Evolutionary conservation across 192 early-diverging fungal species (phyloP), one percentile per base, ranked within the genome.

Genomic region (Mortierella claussenii): DNA sequence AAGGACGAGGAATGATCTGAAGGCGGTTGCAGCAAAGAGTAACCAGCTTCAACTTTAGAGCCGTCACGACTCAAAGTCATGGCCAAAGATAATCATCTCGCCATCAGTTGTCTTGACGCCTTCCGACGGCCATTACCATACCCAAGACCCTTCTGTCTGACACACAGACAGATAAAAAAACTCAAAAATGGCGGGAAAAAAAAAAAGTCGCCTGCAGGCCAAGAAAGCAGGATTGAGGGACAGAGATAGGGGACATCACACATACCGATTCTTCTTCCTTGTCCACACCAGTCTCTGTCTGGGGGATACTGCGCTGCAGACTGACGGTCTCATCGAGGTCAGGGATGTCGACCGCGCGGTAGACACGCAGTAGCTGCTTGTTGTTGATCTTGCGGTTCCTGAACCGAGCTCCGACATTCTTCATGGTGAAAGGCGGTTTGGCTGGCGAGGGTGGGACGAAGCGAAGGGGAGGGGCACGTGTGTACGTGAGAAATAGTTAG

Each of bases 231-330:
- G n/a, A n/a, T n/a, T n/a, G n/a, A n/a, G n/a, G n/a, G n/a, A n/a
- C n/a, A n/a, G n/a, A n/a, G n/a, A 50, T 65, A 58, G 24, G 42
- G 23, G 30, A 46, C 48, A 33, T 28, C 28, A 8, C 18, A 62
- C 88, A 56, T 62, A 92, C 93, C 82, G 93, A 90, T 74, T 99
- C 97, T 82, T 98, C 97, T 66, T 97, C 97, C 79, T 99, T 97
- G 68, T 98, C 96, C 6, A 99, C 97, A 64, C 97, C 97, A 12
- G 96, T 99, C 53, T 93, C 93, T 44, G 94, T 88, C 60, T 87
- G 79, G 26, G 89, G 83, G 12, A 89, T 82, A 30, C 87, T 76
- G 20, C 90, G 76, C 43, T 86, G 91, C 7, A 80, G 49, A 53
- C 89, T 85, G 49, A 87, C 85, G n/a, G 85, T 71, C 28, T 89